A percentile compares a stretch with the other conserved stretches of the same genome.
phyloP scores from a whole-genome alignment of 352 stramenopile species.

The Salisapilia sapeloensis region DNA sequence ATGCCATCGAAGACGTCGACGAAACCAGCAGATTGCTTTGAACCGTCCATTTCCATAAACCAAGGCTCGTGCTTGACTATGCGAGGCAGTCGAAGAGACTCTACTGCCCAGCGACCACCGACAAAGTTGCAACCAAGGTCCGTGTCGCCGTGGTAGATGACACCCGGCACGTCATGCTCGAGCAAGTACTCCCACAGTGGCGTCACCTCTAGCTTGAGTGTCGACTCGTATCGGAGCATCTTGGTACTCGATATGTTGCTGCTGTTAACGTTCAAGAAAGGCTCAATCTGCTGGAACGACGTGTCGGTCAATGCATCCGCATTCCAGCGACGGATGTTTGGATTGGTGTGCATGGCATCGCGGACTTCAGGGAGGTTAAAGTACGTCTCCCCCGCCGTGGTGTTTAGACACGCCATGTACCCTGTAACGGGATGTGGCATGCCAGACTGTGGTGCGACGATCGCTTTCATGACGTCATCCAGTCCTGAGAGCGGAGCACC shows the following conservation, averaged over 20 bases:
- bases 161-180: constrained; percentile 16
- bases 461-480: constrained; percentile 23
- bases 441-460: constrained; percentile 17
- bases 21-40: constrained; percentile 66
- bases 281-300: constrained; percentile 12
- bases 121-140: constrained; percentile 58
- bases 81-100: constrained; percentile 33
- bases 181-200: constrained; percentile 40
- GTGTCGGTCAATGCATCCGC: constrained; percentile 23
- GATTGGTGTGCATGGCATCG: constrained; percentile 58
- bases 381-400: constrained; percentile 37
- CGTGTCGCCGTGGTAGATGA: constrained; percentile 64
- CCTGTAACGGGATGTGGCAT: constrained; percentile 50
- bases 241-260: constrained; percentile 11
- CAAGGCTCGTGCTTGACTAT: constrained; percentile 18
- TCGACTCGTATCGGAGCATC: constrained; percentile 29
- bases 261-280: constrained; percentile 11
- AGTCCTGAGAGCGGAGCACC: too few relatives aligned
- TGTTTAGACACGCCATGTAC: constrained; percentile 51
- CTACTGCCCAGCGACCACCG: constrained; percentile 43
- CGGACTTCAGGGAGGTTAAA: constrained; percentile 52
- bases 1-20: constrained; percentile 69
- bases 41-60: constrained; percentile 6
- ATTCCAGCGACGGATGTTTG: constrained; percentile 18
- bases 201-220: constrained; percentile 24